phyloP scores from a whole-genome alignment of 805 yeast genomes.

The Isabelozyma pseudorhagii region DNA sequence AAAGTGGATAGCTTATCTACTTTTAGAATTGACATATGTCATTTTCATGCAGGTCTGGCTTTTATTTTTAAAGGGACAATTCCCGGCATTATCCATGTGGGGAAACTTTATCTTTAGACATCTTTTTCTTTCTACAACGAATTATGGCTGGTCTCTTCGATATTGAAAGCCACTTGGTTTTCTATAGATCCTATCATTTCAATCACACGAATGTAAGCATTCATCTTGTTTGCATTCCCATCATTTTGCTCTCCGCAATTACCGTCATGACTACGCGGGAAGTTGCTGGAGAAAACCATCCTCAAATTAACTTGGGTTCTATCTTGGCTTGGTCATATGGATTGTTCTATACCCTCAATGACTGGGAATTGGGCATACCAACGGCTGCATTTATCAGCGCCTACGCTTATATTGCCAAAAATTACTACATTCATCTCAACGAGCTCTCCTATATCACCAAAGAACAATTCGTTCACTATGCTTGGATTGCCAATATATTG shows the following conservation, averaged over 20 bases:
- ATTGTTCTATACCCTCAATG: conserved; percentile 57
- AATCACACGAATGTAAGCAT: conserved; percentile 65
- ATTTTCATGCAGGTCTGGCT: too few relatives aligned
- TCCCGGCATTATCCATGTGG: too few relatives aligned
- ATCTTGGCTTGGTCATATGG: conserved; percentile 47
- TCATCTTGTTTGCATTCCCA: conserved; percentile 79
- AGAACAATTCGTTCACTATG: conserved; percentile 20
- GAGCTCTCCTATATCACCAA: conserved; percentile 6
- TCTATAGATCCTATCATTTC: conserved; percentile 49
- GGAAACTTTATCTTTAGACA: neutral
- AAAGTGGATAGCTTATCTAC: neutral
- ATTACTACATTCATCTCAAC: conserved; percentile 11
- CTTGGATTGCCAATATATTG: conserved; percentile 43
- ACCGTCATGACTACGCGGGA: conserved; percentile 32
- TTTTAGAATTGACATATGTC: too few relatives aligned
- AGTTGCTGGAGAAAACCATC: conserved; percentile 12
- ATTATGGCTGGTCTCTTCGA: conserved; percentile 30
- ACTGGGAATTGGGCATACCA: conserved; percentile 39
- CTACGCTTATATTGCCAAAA: conserved; percentile 19
- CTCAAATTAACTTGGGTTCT: conserved; percentile 46
- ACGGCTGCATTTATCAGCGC: conserved; percentile 19
- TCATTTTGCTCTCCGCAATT: conserved; percentile 58
- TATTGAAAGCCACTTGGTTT: conserved; percentile 35
- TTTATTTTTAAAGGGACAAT: too few relatives aligned
- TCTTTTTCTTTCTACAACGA: conserved; percentile 3